Evolutionary conservation across 768 basidiomycete genomes (phyloP).

Genomic region (Tylopilus vinaceipallidus): DNA sequence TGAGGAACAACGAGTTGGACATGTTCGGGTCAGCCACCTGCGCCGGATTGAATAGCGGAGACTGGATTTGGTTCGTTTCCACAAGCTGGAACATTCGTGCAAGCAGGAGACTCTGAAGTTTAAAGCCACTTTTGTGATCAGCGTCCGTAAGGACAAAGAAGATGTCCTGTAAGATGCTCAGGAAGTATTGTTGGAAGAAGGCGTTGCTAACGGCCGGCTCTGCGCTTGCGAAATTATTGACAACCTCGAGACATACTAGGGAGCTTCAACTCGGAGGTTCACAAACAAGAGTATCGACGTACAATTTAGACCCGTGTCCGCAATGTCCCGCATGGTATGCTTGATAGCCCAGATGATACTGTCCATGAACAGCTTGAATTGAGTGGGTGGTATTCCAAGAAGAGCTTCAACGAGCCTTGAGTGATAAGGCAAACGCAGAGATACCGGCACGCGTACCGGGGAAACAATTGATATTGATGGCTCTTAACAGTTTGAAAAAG

Average conservation of each 20-base stretch:
- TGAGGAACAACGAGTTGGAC: conserved; percentile 77
- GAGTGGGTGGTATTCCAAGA: conserved; percentile 79
- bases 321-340: conserved; percentile 98
- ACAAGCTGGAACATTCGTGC: conserved; percentile 93
- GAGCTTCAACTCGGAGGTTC: conserved; percentile 4
- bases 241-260: conserved; percentile 85
- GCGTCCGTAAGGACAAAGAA: conserved; percentile 98
- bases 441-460: conserved; percentile 59
- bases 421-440: neutral
- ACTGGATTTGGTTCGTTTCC: conserved; percentile 73
- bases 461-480: conserved; percentile 94
- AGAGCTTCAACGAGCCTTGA: conserved; percentile 45
- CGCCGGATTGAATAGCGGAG: conserved; percentile 81
- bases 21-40: conserved; percentile 67
- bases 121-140: conserved; percentile 99
- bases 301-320: conserved; percentile 85
- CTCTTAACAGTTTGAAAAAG: conserved; percentile 93
- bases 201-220: conserved; percentile 78
- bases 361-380: conserved; percentile 98
- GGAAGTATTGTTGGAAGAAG: conserved; percentile 96
- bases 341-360: conserved; percentile 99
- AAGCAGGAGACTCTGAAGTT: conserved; percentile 89
- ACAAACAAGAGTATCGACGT: conserved; percentile 17
- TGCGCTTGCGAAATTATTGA: conserved; percentile 90
- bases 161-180: conserved; percentile 90